These are phyloP conservation scores for Ganoderma boninense DNA, from an alignment of 1,284 basidiomycete genomes.

Conservation along the genomic window DNA sequence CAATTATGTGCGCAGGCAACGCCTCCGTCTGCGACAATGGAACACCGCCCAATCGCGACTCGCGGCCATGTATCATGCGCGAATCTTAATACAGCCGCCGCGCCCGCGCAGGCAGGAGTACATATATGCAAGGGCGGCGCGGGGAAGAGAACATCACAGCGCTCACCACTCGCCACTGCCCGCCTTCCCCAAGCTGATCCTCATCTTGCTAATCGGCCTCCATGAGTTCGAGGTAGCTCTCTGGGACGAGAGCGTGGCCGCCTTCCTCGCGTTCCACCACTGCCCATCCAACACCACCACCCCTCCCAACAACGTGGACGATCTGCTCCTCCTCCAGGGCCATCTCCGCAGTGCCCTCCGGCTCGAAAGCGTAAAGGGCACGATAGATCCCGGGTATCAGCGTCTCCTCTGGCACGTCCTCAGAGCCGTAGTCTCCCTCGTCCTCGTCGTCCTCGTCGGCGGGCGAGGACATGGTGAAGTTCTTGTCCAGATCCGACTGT, in stretches of 20 bases:
- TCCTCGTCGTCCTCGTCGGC: constrained; percentile 41
- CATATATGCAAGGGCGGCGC: constrained; percentile 3
- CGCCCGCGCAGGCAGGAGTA: constrained; percentile 28
- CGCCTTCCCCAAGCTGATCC: constrained; percentile 3
- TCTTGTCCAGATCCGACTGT: constrained; percentile 55
- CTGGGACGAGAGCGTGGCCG: constrained; percentile 70
- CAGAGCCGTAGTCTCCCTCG: constrained; percentile 34
- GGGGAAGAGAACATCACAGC: constrained; percentile 13
- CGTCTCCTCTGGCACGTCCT: constrained; percentile 40
- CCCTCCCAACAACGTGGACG: constrained; percentile 70
- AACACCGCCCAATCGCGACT: not conserved
- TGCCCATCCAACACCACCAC: constrained; percentile 81
- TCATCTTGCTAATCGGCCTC: constrained; percentile 37
- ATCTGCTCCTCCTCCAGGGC: constrained; percentile 74
- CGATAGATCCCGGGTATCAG: constrained; percentile 74
- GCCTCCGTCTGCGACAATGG: constrained; percentile 11
- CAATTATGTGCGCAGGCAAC: constrained; percentile 14
- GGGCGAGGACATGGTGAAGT: constrained; percentile 49
- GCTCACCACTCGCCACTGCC: constrained; percentile 15
- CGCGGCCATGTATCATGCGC: too few relatives aligned
- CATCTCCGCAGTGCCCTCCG: constrained; percentile 82
- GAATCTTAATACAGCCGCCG: constrained; percentile 26
- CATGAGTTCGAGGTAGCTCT: constrained; percentile 68
- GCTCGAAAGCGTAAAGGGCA: constrained; percentile 74
- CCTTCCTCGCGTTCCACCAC: constrained; percentile 59